Conservation (phyloP, 2,329 filamentous ascomycete species). For the Dendryphion nanum region DNA sequence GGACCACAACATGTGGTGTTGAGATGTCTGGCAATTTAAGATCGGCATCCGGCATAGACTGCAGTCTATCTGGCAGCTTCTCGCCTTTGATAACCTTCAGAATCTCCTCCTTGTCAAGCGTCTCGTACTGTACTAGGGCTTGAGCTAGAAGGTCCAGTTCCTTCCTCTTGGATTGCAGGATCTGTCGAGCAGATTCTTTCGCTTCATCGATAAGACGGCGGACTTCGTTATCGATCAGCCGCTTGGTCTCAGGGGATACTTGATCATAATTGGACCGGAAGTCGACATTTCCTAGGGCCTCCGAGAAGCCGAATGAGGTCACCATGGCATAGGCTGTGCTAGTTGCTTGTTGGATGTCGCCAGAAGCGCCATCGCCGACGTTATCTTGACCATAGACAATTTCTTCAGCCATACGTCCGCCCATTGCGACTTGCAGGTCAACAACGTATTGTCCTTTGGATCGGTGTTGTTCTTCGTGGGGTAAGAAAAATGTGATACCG, state of each 20-base stretch:
- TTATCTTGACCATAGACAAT: constrained; percentile 88
- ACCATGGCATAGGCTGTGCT: constrained; percentile 83
- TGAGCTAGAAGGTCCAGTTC: constrained; percentile 87
- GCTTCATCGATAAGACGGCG: constrained; percentile 80
- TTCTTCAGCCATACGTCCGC: constrained; percentile 87
- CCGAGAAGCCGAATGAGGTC: constrained; percentile 85
- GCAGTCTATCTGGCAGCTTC: constrained; percentile 68
- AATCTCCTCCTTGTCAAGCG: constrained; percentile 83
- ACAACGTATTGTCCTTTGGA: constrained; percentile 83
- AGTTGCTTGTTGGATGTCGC: constrained; percentile 81
- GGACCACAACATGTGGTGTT: not conserved
- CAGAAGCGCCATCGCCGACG: constrained; percentile 83
- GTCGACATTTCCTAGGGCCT: constrained; percentile 84
- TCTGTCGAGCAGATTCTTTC: constrained; percentile 67
- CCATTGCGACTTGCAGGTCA: constrained; percentile 76
- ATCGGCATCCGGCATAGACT: constrained; percentile 55
- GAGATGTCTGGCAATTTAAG: constrained; percentile 65
- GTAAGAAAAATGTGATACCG: constrained; percentile 83
- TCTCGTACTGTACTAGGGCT: constrained; percentile 92
- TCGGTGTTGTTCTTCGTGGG: constrained; percentile 80
- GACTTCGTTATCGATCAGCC: constrained; percentile 84
- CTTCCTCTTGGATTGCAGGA: constrained; percentile 72
- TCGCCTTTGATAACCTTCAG: constrained; percentile 86
- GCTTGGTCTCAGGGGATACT: constrained; percentile 82
- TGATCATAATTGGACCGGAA: constrained; percentile 76